phyloP scores from a whole-genome alignment of 2,329 filamentous ascomycete genomes.

The Mycosphaerella arachidis region DNA sequence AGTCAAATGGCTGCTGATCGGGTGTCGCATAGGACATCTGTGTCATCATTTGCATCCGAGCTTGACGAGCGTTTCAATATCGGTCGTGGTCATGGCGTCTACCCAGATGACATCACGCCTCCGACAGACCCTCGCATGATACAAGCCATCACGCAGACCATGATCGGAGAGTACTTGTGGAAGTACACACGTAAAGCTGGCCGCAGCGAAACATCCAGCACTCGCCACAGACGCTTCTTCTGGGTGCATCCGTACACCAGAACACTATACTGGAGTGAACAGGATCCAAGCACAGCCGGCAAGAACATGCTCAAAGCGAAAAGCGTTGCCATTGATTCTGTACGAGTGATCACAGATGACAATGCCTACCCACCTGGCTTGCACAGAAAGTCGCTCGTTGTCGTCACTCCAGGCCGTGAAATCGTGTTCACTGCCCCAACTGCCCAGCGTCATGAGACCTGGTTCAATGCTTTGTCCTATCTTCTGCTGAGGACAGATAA shows the following conservation, averaged over 20 bases:
- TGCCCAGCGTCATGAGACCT: conserved; percentile 91
- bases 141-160: conserved; percentile 96
- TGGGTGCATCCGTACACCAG: conserved; percentile 98
- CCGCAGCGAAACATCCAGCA: conserved; percentile 81
- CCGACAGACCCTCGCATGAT: conserved; percentile 93
- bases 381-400: conserved; percentile 86
- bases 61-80: conserved; percentile 88
- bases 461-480: conserved; percentile 96
- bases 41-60: conserved; percentile 94
- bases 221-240: conserved; percentile 91
- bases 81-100: conserved; percentile 48
- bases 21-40: conserved; percentile 65
- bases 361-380: conserved; percentile 93
- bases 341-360: conserved; percentile 86
- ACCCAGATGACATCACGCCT: conserved; percentile 59
- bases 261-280: conserved; percentile 93
- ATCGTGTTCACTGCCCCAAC: conserved; percentile 95
- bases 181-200: conserved; percentile 96
- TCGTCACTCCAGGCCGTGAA: conserved; percentile 80
- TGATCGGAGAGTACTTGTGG: conserved; percentile 99
- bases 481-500: conserved; percentile 69
- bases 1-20: conserved; percentile 14
- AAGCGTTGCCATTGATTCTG: conserved; percentile 89
- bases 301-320: conserved; percentile 73
- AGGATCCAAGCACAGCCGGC: conserved; percentile 76